phyloP scores from a whole-genome alignment of 2,329 filamentous ascomycete genomes.

The Xylaria polymorpha region DNA sequence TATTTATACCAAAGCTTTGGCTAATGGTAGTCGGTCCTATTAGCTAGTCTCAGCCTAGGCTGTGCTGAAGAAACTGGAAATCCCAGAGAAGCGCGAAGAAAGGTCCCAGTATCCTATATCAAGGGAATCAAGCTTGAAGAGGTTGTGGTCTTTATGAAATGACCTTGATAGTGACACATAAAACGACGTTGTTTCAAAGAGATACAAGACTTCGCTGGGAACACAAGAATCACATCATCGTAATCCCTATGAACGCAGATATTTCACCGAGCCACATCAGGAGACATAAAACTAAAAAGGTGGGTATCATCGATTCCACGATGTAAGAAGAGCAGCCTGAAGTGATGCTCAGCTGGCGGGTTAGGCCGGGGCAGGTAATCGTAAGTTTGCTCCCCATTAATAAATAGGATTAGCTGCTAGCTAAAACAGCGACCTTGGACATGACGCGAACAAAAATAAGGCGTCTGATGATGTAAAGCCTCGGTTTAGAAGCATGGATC shows the following conservation, averaged over 20 bases:
- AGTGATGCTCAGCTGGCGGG: constrained; percentile 58
- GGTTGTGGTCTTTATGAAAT: not conserved
- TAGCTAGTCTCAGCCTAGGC: not conserved
- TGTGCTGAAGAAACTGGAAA: not conserved
- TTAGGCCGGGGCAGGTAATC: constrained; percentile 58
- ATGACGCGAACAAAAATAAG: constrained; percentile 55
- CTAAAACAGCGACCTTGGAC: constrained; percentile 52
- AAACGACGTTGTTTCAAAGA: constrained; percentile 58
- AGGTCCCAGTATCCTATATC: no score
- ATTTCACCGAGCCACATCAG: constrained; percentile 56
- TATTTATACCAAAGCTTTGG: not conserved
- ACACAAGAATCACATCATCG: constrained; percentile 61
- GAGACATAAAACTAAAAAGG: constrained; percentile 56
- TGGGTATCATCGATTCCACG: constrained; percentile 60
- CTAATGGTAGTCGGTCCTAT: not conserved
- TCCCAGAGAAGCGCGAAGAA: not conserved
- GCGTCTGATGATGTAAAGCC: not conserved
- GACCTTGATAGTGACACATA: not conserved
- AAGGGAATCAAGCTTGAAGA: not conserved
- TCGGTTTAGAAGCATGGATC: not conserved
- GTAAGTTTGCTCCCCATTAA: constrained; percentile 3
- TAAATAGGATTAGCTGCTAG: not conserved
- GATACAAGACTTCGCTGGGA: constrained; percentile 59
- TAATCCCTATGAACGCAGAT: constrained; percentile 61
- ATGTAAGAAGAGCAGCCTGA: constrained; percentile 60